Evolutionary conservation across 2,329 filamentous ascomycete species (phyloP).

Genomic region (Sclerotinia trifoliorum): DNA sequence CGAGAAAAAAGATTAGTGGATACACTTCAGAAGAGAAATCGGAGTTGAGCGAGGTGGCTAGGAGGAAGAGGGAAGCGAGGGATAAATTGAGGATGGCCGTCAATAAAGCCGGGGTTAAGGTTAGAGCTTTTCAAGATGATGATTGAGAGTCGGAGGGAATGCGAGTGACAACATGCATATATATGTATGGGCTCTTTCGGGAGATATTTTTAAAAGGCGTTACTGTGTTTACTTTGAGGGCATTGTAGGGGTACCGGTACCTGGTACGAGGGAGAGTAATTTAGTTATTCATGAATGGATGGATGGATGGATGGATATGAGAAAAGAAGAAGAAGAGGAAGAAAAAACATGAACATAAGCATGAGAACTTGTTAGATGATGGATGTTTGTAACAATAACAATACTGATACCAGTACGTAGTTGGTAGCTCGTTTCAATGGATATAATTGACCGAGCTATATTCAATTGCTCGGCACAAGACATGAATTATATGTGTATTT

Average conservation of each 20-base stretch:
- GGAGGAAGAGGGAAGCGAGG: slow-evolving; percentile 53
- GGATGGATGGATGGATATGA: slow-evolving; percentile 7
- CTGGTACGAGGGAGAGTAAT: too few species aligned
- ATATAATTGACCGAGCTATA: not conserved
- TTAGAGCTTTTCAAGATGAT: slow-evolving; percentile 37
- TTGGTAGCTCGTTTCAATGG: not conserved
- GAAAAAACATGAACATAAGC: too few species aligned
- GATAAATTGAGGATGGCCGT: slow-evolving; percentile 47
- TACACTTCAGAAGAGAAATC: slow-evolving; percentile 60
- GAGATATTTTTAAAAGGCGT: not conserved
- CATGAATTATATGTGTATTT: too few species aligned
- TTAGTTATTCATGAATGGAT: slow-evolving; percentile 4
- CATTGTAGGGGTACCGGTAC: not conserved
- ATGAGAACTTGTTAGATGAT: not conserved
- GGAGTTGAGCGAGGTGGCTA: slow-evolving; percentile 53
- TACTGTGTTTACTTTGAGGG: not conserved
- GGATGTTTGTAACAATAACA: slow-evolving; percentile 8
- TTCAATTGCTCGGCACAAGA: too few species aligned
- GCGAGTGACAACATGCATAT: not conserved
- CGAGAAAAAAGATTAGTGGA: slow-evolving; percentile 61
- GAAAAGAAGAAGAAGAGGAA: not conserved
- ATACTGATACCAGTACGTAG: slow-evolving; percentile 6
- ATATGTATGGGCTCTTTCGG: not conserved
- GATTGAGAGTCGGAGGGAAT: not conserved
- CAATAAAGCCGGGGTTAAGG: slow-evolving; percentile 36